These are phyloP conservation scores for Leptographium procerum DNA, from an alignment of 2,329 filamentous ascomycete species.

Conservation along the genomic window DNA sequence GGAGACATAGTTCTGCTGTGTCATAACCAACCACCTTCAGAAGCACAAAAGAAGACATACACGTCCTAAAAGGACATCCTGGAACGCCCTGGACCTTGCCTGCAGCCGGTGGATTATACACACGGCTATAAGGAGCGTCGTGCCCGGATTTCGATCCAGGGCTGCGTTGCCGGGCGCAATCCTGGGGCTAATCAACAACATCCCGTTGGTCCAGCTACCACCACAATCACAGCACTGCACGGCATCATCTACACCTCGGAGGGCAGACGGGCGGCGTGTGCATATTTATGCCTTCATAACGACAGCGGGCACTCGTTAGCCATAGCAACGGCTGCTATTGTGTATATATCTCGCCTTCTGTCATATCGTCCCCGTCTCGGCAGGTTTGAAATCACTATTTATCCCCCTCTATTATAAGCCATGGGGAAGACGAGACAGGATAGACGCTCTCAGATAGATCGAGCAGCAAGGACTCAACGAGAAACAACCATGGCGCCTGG, in stretches of 20 bases:
- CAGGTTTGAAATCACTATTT: too few relatives aligned
- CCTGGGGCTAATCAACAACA: background rate
- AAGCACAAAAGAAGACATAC: background rate
- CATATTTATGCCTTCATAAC: background rate
- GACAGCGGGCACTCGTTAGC: background rate
- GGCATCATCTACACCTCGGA: background rate
- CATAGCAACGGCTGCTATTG: too few relatives aligned
- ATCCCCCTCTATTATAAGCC: too few relatives aligned
- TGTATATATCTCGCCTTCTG: background rate
- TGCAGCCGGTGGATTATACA: background rate
- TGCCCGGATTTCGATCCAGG: background rate
- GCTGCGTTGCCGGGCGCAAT: background rate
- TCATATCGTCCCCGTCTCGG: background rate
- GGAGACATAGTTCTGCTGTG: background rate
- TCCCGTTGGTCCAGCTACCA: background rate
- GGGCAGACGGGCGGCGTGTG: background rate
- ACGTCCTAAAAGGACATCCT: background rate
- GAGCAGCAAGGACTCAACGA: background rate
- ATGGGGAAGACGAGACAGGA: too few relatives aligned
- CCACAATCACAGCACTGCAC: background rate
- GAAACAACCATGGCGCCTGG: slow-evolving; percentile 7
- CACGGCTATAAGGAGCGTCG: background rate
- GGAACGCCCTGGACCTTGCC: background rate
- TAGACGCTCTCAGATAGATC: too few relatives aligned
- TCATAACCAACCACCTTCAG: background rate